Conservation (phyloP, 129 eudicot species). For the Silybum marianum region DNA sequence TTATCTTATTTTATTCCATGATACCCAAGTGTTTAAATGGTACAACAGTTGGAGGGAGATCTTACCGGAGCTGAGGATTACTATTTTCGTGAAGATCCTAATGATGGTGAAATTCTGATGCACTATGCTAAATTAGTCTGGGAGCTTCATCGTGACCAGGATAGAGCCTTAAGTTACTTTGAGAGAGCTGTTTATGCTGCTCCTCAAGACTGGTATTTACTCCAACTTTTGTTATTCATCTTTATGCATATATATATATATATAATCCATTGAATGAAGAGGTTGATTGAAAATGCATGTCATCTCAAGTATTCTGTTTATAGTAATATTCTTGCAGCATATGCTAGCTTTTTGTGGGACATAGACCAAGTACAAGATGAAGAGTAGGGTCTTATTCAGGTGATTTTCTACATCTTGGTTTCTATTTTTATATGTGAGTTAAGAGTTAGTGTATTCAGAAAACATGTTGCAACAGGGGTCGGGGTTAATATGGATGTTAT, state of each 20-base stretch:
- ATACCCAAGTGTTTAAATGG: neutral
- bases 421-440: neutral
- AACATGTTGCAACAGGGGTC: conserved; percentile 9
- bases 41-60: conserved; percentile 63
- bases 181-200: conserved; percentile 57
- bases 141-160: conserved; percentile 61
- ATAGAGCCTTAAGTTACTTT: conserved; percentile 60
- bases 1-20: neutral
- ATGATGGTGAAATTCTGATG: conserved; percentile 51
- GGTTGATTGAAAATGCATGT: neutral
- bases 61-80: conserved; percentile 60
- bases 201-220: conserved; percentile 57
- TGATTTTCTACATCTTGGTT: neutral
- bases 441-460: neutral
- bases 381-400: conserved; percentile 27
- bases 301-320: conserved; percentile 5
- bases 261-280: neutral
- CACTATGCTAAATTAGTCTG: conserved; percentile 66
- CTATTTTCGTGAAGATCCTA: conserved; percentile 62
- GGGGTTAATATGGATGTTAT: conserved; percentile 20
- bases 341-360: conserved; percentile 81
- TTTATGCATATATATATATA: neutral
- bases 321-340: conserved; percentile 77
- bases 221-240: neutral
- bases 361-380: conserved; percentile 45